These are phyloP conservation scores for Aaosphaeria arxii DNA, from an alignment of 2,329 filamentous ascomycete genomes.

Conservation along the genomic window DNA sequence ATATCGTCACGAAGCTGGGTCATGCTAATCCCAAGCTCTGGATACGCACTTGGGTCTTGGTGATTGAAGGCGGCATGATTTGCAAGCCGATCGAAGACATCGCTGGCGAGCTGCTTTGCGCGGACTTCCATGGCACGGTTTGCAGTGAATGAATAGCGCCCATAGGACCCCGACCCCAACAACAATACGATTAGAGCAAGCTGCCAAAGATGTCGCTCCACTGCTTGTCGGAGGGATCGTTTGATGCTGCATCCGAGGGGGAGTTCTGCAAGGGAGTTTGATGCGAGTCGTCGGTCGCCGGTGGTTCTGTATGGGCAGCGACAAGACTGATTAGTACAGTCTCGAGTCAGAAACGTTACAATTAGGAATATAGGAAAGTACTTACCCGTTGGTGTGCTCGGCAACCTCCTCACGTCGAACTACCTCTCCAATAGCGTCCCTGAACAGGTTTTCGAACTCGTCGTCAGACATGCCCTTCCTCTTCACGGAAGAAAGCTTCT, in stretches of 20 bases:
- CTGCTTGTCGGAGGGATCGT: slow-evolving; percentile 71
- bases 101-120: slow-evolving; percentile 78
- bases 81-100: slow-evolving; percentile 80
- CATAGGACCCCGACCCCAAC: slow-evolving; percentile 52
- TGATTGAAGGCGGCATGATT: slow-evolving; percentile 79
- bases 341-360: slow-evolving; percentile 25
- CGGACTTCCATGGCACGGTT: slow-evolving; percentile 65
- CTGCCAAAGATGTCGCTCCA: slow-evolving; percentile 85
- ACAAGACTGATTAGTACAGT: slow-evolving; percentile 81
- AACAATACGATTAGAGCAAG: slow-evolving; percentile 63
- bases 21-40: slow-evolving; percentile 79
- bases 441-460: slow-evolving; percentile 90
- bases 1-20: slow-evolving; percentile 91
- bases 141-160: slow-evolving; percentile 60
- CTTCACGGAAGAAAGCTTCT: slow-evolving; percentile 70
- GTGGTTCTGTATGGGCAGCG: slow-evolving; percentile 69
- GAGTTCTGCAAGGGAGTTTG: slow-evolving; percentile 87
- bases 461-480: slow-evolving; percentile 79
- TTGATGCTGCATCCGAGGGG: slow-evolving; percentile 78
- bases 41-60: slow-evolving; percentile 57
- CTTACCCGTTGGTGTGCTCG: slow-evolving; percentile 58
- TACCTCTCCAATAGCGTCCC: slow-evolving; percentile 70
- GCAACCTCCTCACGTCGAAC: slow-evolving; percentile 60
- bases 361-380: slow-evolving; percentile 11
- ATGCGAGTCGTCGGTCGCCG: slow-evolving; percentile 67